These are phyloP conservation scores for Carex kokanica DNA, from an alignment of 176 grass and related monocot species.

Conservation along the genomic window DNA sequence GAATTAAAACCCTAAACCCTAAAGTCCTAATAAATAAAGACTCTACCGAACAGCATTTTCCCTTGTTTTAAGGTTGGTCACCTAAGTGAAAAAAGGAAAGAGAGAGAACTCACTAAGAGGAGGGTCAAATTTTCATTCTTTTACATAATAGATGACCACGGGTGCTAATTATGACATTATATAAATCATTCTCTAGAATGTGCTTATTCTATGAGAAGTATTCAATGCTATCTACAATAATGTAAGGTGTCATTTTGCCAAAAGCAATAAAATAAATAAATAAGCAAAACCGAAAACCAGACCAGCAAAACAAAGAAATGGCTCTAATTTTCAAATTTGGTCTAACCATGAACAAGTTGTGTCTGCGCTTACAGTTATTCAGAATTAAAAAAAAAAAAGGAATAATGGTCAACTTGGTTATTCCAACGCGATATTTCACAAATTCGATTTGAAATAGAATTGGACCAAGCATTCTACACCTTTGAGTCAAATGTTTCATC, in stretches of 20 bases:
- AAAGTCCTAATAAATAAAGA: not conserved
- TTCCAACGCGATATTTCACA: not conserved
- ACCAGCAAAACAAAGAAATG: not conserved
- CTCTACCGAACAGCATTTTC: not conserved
- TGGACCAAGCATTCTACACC: not conserved
- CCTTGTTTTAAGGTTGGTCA: not conserved
- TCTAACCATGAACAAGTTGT: not conserved
- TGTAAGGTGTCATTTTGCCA: not conserved
- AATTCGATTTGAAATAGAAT: not conserved
- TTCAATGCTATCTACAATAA: not conserved
- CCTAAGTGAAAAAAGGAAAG: not conserved
- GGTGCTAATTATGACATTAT: not conserved
- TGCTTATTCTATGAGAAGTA: not conserved
- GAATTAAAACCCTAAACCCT: not conserved
- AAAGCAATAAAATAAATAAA: not conserved
- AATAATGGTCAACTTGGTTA: not conserved
- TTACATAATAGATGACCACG: not conserved
- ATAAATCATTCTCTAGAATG: not conserved
- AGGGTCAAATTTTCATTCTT: not conserved
- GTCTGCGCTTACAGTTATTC: not conserved
- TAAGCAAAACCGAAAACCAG: not conserved
- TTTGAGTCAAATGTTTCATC: conserved; percentile 18
- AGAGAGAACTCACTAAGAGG: not conserved
- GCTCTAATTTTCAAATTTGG: not conserved
- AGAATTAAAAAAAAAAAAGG: not conserved